Evolutionary conservation across 2,329 filamentous ascomycete genomes (phyloP).

Genomic region (Cladosporium sp.): DNA sequence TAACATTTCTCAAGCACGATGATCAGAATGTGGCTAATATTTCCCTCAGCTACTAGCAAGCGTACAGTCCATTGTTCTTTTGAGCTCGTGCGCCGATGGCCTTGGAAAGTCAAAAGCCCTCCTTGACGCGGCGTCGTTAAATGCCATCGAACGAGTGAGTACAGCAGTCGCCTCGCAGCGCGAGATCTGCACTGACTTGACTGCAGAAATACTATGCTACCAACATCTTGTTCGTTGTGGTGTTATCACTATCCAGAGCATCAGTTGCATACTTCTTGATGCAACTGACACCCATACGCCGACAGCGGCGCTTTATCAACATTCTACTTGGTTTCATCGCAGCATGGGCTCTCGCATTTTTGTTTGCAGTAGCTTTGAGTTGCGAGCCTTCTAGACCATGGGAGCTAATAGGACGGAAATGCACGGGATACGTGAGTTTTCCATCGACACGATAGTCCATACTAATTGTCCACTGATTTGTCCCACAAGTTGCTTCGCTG

Average conservation of each 20-base stretch:
- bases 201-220: slow-evolving; percentile 19
- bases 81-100: background rate
- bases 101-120: background rate
- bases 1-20: background rate
- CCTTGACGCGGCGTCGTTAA: background rate
- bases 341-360: background rate
- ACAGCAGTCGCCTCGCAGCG: background rate
- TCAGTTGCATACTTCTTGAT: slow-evolving; percentile 20
- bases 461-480: background rate
- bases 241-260: slow-evolving; percentile 17
- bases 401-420: background rate
- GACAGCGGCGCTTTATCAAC: slow-evolving; percentile 11
- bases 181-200: background rate
- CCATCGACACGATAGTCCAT: too few species aligned
- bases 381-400: background rate
- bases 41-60: background rate
- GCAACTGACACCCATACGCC: slow-evolving; percentile 18
- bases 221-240: slow-evolving; percentile 20
- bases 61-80: background rate
- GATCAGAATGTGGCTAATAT: background rate
- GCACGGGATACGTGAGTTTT: background rate
- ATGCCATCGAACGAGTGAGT: background rate
- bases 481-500: background rate
- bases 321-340: background rate
- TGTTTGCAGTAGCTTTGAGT: background rate